Percentiles rank a stretch among this genome's conserved stretches.
Conservation (phyloP, 163 green algal genomes). For the Smithsoniella earleae region DNA sequence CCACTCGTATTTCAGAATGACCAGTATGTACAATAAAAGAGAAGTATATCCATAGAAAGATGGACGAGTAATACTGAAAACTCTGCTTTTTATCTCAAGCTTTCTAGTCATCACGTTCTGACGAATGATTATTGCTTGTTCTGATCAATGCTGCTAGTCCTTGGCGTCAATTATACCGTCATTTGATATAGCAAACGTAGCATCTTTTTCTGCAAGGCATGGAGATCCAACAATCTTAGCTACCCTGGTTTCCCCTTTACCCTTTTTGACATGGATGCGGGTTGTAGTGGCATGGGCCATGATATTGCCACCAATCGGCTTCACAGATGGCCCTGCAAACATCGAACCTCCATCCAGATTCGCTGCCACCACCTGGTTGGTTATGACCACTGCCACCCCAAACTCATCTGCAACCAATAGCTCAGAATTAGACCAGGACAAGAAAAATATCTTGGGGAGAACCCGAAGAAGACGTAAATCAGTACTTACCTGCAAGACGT, state of each 20-base stretch:
- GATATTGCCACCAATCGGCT: constrained; percentile 99
- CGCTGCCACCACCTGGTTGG: constrained; percentile 95
- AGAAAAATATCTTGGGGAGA: not conserved
- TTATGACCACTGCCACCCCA: constrained; percentile 89
- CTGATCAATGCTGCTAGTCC: constrained; percentile 41
- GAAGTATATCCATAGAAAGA: no score
- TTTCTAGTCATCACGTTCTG: no score
- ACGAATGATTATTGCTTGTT: no score
- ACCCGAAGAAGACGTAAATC: not conserved
- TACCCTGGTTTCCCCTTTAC: constrained; percentile 73
- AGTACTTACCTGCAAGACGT: constrained; percentile 54
- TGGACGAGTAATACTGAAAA: no score
- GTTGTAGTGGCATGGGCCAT: constrained; percentile 99
- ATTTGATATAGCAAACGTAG: constrained; percentile 71
- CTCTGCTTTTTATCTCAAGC: no score
- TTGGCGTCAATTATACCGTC: constrained; percentile 82
- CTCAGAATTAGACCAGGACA: no score
- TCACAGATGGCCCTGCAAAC: constrained; percentile 82
- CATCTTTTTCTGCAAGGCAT: constrained; percentile 83
- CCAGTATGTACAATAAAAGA: no score
- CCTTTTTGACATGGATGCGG: constrained; percentile 82
- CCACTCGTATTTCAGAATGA: no score
- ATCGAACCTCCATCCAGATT: constrained; percentile 82
- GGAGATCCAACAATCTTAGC: constrained; percentile 90
- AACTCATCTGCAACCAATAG: constrained; percentile 76